These are phyloP conservation scores for Aspergillus fructus DNA, from an alignment of 2,329 filamentous ascomycete species.

Conservation along the genomic window DNA sequence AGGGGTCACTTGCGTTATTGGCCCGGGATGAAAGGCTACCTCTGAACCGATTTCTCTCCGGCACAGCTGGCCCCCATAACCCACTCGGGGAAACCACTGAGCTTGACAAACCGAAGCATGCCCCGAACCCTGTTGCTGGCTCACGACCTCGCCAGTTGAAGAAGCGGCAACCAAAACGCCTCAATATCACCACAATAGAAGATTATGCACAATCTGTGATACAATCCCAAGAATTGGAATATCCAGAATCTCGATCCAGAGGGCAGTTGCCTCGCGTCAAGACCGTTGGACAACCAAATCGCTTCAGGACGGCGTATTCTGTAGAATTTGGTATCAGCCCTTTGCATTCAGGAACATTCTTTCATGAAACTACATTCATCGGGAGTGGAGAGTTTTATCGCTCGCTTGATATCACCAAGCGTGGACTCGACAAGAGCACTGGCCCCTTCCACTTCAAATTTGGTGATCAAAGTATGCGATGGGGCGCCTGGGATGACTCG, in stretches of 20 bases:
- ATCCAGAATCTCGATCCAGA: background rate
- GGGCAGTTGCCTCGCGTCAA: conserved; percentile 4
- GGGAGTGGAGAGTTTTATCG: conserved; percentile 56
- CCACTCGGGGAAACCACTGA: background rate
- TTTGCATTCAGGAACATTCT: conserved; percentile 53
- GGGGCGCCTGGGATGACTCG: conserved; percentile 57
- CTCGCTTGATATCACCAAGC: conserved; percentile 40
- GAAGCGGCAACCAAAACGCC: conserved; percentile 44
- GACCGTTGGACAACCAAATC: conserved; percentile 45
- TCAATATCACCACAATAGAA: conserved; percentile 48
- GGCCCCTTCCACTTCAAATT: conserved; percentile 42
- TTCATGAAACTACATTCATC: conserved; percentile 57
- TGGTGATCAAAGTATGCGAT: conserved; percentile 38
- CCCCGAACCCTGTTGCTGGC: conserved; percentile 4
- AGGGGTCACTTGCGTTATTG: conserved; percentile 32
- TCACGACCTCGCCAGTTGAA: conserved; percentile 23
- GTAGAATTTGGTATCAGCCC: conserved; percentile 54
- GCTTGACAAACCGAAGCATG: conserved; percentile 6
- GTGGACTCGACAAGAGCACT: conserved; percentile 45
- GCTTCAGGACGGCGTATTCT: conserved; percentile 52
- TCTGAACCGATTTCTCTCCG: conserved; percentile 38
- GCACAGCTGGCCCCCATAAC: conserved; percentile 7
- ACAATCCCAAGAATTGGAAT: conserved; percentile 21
- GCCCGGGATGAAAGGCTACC: conserved; percentile 33
- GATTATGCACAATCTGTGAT: conserved; percentile 43